Percentiles rank a stretch among this genome's conserved stretches.
These are phyloP conservation scores for Hypoxylon subgilvum DNA, from an alignment of 495 filamentous ascomycete genomes.

Conservation along the genomic window DNA sequence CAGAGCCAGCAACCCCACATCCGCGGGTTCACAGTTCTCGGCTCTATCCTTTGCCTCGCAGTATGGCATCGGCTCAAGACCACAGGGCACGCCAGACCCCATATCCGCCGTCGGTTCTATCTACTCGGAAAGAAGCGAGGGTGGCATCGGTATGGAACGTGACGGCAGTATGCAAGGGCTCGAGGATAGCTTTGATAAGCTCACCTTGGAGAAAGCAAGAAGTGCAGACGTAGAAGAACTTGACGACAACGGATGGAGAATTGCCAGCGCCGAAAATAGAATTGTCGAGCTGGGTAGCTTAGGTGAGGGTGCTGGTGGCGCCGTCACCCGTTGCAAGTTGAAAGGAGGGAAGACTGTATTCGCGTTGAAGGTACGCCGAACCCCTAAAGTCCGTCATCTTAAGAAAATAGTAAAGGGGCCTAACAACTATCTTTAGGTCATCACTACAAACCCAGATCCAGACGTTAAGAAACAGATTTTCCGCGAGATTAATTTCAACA, in stretches of 20 bases:
- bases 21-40: slow-evolving; percentile 81
- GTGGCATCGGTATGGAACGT: slow-evolving; percentile 70
- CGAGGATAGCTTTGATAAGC: slow-evolving; percentile 70
- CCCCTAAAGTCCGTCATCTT: background rate
- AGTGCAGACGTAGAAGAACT: slow-evolving; percentile 89
- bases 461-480: slow-evolving; percentile 98
- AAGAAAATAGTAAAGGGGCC: background rate
- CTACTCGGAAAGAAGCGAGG: slow-evolving; percentile 74
- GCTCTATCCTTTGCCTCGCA: slow-evolving; percentile 75
- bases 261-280: slow-evolving; percentile 84
- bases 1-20: slow-evolving; percentile 74
- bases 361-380: slow-evolving; percentile 81
- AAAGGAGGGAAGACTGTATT: slow-evolving; percentile 93
- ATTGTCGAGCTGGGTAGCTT: slow-evolving; percentile 88
- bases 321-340: slow-evolving; percentile 87
- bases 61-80: slow-evolving; percentile 62
- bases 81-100: slow-evolving; percentile 77
- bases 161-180: slow-evolving; percentile 72
- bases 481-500: slow-evolving; percentile 95
- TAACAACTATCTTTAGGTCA: slow-evolving; percentile 68
- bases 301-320: slow-evolving; percentile 94
- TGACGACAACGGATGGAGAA: slow-evolving; percentile 93
- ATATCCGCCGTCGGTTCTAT: slow-evolving; percentile 85
- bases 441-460: slow-evolving; percentile 95
- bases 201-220: slow-evolving; percentile 78